These are phyloP conservation scores for Termitomyces sp. DNA, from an alignment of 768 basidiomycete genomes.

Conservation along the genomic window DNA sequence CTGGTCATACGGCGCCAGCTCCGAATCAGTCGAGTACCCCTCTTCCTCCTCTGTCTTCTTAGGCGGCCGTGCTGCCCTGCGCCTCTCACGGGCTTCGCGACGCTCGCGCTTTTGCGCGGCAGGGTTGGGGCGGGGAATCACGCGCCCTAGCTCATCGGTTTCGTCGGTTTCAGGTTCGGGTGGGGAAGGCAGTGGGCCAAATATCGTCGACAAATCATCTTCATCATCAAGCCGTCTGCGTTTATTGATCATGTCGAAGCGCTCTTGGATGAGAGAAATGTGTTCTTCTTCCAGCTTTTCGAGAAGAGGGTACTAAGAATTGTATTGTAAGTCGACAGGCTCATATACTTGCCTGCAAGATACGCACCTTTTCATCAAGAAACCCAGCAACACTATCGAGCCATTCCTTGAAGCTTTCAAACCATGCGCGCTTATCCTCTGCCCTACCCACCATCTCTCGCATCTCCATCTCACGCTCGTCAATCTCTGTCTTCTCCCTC, in stretches of 20 bases:
- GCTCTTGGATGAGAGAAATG: slow-evolving; percentile 67
- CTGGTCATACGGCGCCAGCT: slow-evolving; percentile 59
- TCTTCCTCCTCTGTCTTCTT: slow-evolving; percentile 46
- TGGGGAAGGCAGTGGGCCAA: slow-evolving; percentile 41
- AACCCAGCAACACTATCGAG: slow-evolving; percentile 80
- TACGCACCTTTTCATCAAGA: slow-evolving; percentile 73
- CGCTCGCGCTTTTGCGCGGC: slow-evolving; percentile 40
- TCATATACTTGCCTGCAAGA: neutral
- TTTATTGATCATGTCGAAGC: slow-evolving; percentile 57
- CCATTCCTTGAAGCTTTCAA: slow-evolving; percentile 72
- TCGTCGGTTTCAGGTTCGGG: slow-evolving; percentile 30
- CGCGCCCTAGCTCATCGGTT: slow-evolving; percentile 36
- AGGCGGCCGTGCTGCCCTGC: slow-evolving; percentile 42
- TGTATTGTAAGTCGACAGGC: slow-evolving; percentile 4
- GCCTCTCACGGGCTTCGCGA: slow-evolving; percentile 48
- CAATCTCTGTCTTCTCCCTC: slow-evolving; percentile 59
- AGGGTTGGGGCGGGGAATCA: neutral
- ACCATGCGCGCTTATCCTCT: slow-evolving; percentile 80
- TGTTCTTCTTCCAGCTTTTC: slow-evolving; percentile 78
- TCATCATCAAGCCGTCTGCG: slow-evolving; percentile 74
- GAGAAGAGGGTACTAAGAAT: slow-evolving; percentile 63
- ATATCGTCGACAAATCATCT: slow-evolving; percentile 71
- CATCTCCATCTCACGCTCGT: slow-evolving; percentile 65
- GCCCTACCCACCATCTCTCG: slow-evolving; percentile 68
- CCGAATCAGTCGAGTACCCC: slow-evolving; percentile 85